Percentiles rank a stretch among this genome's conserved stretches.
Evolutionary conservation across 2,329 filamentous ascomycete genomes (phyloP).

Genomic region (Phialophora chinensis): DNA sequence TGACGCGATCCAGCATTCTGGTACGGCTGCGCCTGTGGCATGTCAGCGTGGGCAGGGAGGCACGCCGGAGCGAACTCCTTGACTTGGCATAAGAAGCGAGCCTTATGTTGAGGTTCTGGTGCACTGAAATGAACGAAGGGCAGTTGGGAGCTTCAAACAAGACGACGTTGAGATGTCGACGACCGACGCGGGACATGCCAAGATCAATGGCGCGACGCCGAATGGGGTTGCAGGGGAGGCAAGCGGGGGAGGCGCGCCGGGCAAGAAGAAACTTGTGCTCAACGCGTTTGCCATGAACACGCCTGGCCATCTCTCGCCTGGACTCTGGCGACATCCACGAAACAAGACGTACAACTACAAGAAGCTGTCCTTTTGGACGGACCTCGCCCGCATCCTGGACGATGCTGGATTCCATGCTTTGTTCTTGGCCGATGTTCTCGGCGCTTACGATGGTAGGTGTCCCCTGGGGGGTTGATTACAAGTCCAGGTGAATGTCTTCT

Average conservation of each 20-base stretch:
- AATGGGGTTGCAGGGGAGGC: background rate
- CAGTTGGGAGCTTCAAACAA: background rate
- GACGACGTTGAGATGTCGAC: constrained; percentile 6
- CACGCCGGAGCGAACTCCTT: background rate
- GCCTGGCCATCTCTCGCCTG: constrained; percentile 55
- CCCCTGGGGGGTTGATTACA: background rate
- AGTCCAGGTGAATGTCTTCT: background rate
- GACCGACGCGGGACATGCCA: constrained; percentile 1
- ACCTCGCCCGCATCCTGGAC: constrained; percentile 55
- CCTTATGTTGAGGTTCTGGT: background rate
- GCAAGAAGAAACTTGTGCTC: constrained; percentile 48
- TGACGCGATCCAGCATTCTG: constrained; percentile 16
- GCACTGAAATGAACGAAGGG: background rate
- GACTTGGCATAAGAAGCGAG: background rate
- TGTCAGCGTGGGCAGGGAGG: constrained; percentile 9
- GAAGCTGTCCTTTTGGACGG: constrained; percentile 55
- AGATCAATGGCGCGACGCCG: constrained; percentile 12
- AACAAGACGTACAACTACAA: constrained; percentile 50
- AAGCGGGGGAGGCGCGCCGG: background rate
- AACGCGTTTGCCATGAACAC: constrained; percentile 58
- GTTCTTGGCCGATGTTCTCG: constrained; percentile 58
- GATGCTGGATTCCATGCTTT: constrained; percentile 58
- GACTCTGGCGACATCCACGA: constrained; percentile 46
- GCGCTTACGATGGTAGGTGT: constrained; percentile 28
- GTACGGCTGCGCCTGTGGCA: background rate